Conservation (phyloP, 2,329 filamentous ascomycete species). For the Trichoderma sp. region DNA sequence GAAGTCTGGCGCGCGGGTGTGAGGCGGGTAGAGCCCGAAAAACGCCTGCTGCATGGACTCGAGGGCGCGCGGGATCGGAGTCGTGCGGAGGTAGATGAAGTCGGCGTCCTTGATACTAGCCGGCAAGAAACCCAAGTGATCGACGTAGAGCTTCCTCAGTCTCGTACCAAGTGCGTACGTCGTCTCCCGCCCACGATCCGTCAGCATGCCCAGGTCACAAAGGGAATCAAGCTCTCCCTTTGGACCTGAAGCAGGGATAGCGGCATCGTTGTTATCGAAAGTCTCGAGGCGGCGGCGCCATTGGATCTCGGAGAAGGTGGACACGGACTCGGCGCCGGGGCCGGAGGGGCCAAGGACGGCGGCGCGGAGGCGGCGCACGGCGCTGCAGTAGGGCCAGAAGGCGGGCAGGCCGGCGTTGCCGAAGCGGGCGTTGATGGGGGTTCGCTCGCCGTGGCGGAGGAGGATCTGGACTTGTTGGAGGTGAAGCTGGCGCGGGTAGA, state of each 20-base stretch:
- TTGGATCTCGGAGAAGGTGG: constrained; percentile 46
- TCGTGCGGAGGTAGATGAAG: constrained; percentile 70
- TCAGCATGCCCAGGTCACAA: constrained; percentile 76
- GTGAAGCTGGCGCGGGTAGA: constrained; percentile 78
- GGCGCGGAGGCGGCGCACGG: constrained; percentile 65
- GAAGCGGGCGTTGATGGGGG: constrained; percentile 84
- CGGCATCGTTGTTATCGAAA: constrained; percentile 64
- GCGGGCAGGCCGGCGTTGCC: constrained; percentile 66
- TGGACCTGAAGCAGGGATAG: constrained; percentile 66
- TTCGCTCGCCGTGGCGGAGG: constrained; percentile 76
- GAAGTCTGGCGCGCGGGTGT: constrained; percentile 45
- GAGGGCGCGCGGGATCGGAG: constrained; percentile 70
- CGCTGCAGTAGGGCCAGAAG: constrained; percentile 89
- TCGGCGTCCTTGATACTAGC: constrained; percentile 52
- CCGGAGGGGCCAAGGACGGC: constrained; percentile 46
- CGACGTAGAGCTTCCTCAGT: constrained; percentile 69
- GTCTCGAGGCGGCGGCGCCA: constrained; percentile 78
- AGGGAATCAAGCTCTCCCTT: constrained; percentile 71
- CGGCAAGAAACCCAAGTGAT: constrained; percentile 71
- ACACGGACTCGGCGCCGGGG: constrained; percentile 25
- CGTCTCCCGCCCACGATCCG: constrained; percentile 69
- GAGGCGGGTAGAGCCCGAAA: constrained; percentile 67
- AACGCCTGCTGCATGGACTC: constrained; percentile 76
- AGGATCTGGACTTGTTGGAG: constrained; percentile 88
- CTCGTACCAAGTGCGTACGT: constrained; percentile 67